phyloP scores from a whole-genome alignment of 2,329 filamentous ascomycete species.

The Arthroderma sp. region DNA sequence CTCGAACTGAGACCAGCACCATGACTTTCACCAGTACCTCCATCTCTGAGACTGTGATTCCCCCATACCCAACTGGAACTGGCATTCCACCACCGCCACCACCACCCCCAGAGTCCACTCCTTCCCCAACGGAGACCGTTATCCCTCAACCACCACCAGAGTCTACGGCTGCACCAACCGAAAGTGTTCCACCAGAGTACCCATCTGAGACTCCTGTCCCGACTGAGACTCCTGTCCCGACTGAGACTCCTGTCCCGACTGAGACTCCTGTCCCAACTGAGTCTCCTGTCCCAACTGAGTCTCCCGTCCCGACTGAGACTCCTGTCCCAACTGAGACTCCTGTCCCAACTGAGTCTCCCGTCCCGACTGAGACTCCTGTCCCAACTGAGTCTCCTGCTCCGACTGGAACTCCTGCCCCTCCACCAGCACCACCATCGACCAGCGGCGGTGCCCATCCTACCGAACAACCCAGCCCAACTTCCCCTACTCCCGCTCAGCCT shows the following conservation, averaged over 20 bases:
- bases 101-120: constrained; percentile 6
- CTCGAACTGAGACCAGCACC: constrained; percentile 3
- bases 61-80: neutral
- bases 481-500: constrained; percentile 3
- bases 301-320: neutral
- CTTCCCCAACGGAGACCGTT: neutral
- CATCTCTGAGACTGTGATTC: neutral
- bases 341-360: neutral
- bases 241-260: neutral
- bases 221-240: neutral
- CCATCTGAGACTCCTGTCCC: constrained; percentile 1
- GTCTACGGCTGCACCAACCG: neutral
- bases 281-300: constrained; percentile 8
- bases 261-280: neutral
- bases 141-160: neutral
- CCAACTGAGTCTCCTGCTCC: constrained; percentile 8
- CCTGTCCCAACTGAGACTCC: constrained; percentile 8
- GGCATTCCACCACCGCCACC: neutral
- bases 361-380: neutral
- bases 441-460: constrained; percentile 5
- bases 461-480: constrained; percentile 6
- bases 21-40: neutral
- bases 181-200: neutral
- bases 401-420: constrained; percentile 12
- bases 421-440: constrained; percentile 10